Evolutionary conservation across 805 yeast species (phyloP).

Genomic region (Kuraishia borneana): DNA sequence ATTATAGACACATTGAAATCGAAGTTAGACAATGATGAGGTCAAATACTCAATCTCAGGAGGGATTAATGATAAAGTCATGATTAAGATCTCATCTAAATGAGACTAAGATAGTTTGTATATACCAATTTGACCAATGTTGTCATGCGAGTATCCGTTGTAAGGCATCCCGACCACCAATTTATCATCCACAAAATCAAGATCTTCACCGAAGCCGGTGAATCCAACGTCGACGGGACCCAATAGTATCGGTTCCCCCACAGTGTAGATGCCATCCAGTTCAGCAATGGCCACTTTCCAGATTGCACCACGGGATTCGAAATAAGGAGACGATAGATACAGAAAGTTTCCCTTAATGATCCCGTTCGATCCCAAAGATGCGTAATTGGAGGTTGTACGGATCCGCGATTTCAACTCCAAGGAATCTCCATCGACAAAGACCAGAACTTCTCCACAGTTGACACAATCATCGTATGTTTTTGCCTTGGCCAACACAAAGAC

Average conservation of each 20-base stretch:
- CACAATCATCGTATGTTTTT: slow-evolving; percentile 14
- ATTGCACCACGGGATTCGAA: slow-evolving; percentile 32
- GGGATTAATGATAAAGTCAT: background rate
- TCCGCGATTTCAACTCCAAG: background rate
- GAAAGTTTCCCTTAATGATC: slow-evolving; percentile 5
- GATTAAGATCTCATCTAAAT: background rate
- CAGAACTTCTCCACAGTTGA: slow-evolving; percentile 30
- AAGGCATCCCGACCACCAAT: slow-evolving; percentile 27
- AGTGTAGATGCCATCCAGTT: slow-evolving; percentile 4
- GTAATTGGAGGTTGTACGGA: slow-evolving; percentile 6
- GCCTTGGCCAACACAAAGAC: slow-evolving; percentile 20
- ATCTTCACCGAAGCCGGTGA: slow-evolving; percentile 32
- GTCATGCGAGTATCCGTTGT: slow-evolving; percentile 14
- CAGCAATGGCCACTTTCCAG: slow-evolving; percentile 24
- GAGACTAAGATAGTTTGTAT: background rate
- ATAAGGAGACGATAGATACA: slow-evolving; percentile 32
- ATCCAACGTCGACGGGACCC: slow-evolving; percentile 17
- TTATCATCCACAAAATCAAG: slow-evolving; percentile 16
- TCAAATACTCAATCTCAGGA: background rate
- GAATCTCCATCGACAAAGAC: slow-evolving; percentile 1
- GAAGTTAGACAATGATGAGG: background rate
- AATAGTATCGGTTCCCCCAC: slow-evolving; percentile 10
- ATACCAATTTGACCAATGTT: background rate
- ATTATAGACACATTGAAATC: background rate
- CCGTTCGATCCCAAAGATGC: slow-evolving; percentile 11